Conservation (phyloP, 257 asterid species). For the Ehretia macrophylla region DNA sequence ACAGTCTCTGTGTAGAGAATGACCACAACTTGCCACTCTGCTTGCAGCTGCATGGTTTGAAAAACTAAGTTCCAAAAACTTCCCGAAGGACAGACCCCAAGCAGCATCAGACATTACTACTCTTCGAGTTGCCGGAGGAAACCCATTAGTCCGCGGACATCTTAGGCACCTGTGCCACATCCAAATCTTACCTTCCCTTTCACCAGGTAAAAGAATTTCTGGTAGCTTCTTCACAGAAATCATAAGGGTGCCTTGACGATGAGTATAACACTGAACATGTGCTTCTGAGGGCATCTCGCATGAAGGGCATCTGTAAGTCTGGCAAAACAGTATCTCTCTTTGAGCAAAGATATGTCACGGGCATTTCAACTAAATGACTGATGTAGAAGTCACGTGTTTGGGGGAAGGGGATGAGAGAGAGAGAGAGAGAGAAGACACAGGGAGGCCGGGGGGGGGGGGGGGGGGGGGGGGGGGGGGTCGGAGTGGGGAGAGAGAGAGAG, state of each 20-base stretch:
- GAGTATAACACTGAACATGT: constrained; percentile 94
- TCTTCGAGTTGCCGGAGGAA: constrained; percentile 93
- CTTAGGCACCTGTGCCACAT: constrained; percentile 99
- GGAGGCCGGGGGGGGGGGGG: neutral
- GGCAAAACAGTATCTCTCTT: constrained; percentile 24
- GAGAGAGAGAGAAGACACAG: neutral
- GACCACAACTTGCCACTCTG: constrained; percentile 99
- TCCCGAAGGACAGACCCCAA: constrained; percentile 96
- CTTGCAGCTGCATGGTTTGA: constrained; percentile 99
- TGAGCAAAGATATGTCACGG: constrained; percentile 11
- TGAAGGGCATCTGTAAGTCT: constrained; percentile 75
- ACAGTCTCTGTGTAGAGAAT: constrained; percentile 92
- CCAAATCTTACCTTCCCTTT: constrained; percentile 89
- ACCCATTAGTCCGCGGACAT: constrained; percentile 82
- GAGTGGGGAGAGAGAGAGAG: constrained; percentile 15
- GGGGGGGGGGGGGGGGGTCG: neutral
- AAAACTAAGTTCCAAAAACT: constrained; percentile 96
- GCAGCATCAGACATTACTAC: constrained; percentile 99
- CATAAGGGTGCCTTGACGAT: constrained; percentile 90
- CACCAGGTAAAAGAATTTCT: constrained; percentile 72
- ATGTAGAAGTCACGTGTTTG: constrained; percentile 4
- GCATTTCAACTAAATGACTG: constrained; percentile 3
- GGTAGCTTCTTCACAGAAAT: constrained; percentile 88
- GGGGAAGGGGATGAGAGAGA: neutral
- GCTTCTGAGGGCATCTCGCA: constrained; percentile 97